These are phyloP conservation scores for Cavenderia fasciculata DNA, from an alignment of 78 protist species.

Conservation along the genomic window DNA sequence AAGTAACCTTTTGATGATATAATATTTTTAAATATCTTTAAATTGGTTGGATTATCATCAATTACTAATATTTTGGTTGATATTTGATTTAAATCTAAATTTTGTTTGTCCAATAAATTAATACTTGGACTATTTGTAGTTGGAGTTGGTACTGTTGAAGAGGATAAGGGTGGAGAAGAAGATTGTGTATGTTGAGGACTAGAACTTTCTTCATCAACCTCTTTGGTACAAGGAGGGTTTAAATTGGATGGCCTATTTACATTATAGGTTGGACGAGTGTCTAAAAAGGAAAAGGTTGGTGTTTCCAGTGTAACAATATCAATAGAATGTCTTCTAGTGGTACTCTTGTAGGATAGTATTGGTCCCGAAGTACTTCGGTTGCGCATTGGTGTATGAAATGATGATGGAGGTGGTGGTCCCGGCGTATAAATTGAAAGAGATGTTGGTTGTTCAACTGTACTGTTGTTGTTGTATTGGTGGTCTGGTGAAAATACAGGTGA, in stretches of 20 bases:
- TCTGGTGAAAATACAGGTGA: neutral
- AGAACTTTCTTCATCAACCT: neutral
- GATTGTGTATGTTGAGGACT: neutral
- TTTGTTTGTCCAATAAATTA: neutral
- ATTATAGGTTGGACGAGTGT: neutral
- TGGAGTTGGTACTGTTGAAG: neutral
- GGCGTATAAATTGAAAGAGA: neutral
- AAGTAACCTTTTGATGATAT: neutral
- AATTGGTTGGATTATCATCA: slow-evolving; percentile 7
- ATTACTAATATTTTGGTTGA: neutral
- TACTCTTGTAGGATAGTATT: neutral
- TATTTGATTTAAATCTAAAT: neutral
- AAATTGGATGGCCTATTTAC: no score
- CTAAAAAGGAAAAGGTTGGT: neutral
- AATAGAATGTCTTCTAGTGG: slow-evolving; percentile 58
- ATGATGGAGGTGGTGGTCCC: neutral
- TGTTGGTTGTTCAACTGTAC: neutral
- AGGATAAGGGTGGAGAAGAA: neutral
- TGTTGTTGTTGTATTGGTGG: neutral
- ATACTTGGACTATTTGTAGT: neutral
- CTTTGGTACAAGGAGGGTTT: no score
- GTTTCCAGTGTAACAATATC: slow-evolving; percentile 39
- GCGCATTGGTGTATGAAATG: neutral
- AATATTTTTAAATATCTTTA: slow-evolving; percentile 1
- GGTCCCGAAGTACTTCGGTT: no score